Conservation (phyloP, 768 basidiomycete genomes). For the Cystobasidium ongulense region DNA sequence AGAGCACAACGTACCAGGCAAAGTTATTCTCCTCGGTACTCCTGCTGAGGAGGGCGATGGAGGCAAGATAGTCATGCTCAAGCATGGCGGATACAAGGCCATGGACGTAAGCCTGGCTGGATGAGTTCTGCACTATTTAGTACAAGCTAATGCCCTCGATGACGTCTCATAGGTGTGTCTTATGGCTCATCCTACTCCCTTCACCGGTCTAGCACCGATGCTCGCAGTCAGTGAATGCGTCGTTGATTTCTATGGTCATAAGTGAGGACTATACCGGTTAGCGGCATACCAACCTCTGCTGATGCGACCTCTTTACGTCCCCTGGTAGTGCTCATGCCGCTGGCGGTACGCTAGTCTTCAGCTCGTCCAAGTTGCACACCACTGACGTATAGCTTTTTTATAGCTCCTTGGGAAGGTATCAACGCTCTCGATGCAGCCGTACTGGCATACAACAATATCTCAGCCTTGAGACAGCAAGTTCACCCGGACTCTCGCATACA, state of each 20-base stretch:
- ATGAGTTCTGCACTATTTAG: slow-evolving; percentile 31
- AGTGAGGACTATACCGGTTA: too few relatives aligned
- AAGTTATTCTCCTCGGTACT: slow-evolving; percentile 36
- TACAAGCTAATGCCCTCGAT: background rate
- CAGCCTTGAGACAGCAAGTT: slow-evolving; percentile 75
- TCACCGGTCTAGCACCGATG: slow-evolving; percentile 58
- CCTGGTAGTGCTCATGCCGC: slow-evolving; percentile 33
- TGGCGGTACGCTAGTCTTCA: background rate
- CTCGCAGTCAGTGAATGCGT: slow-evolving; percentile 51
- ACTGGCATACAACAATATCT: slow-evolving; percentile 67
- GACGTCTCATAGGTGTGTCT: slow-evolving; percentile 56
- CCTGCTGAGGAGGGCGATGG: slow-evolving; percentile 49
- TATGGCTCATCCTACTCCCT: slow-evolving; percentile 67
- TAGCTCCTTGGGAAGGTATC: slow-evolving; percentile 72
- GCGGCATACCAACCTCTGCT: slow-evolving; percentile 34
- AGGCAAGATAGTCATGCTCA: slow-evolving; percentile 63
- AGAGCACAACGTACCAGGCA: slow-evolving; percentile 36
- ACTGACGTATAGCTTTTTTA: slow-evolving; percentile 51
- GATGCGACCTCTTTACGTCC: slow-evolving; percentile 17
- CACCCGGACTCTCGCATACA: slow-evolving; percentile 65
- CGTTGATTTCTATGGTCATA: slow-evolving; percentile 30
- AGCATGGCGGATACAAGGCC: slow-evolving; percentile 63
- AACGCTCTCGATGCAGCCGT: slow-evolving; percentile 86
- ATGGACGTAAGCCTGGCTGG: slow-evolving; percentile 74
- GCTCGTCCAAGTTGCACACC: slow-evolving; percentile 52